Conservation (phyloP, 1,139 yeast genomes). For the Debaryomyces psychrophilus region DNA sequence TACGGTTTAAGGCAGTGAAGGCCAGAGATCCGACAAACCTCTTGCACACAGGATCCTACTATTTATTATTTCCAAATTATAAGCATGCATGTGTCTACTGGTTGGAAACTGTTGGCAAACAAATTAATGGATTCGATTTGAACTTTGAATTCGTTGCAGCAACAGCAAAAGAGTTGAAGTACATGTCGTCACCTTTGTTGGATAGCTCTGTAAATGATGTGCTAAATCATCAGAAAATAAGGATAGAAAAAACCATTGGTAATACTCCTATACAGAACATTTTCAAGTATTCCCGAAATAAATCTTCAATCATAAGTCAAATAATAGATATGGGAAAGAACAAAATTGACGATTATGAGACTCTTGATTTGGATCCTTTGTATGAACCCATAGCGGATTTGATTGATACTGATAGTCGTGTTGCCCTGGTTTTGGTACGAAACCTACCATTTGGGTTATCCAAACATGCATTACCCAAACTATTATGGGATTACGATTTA, state of each 20-base stretch:
- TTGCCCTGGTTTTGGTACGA: conserved; percentile 34
- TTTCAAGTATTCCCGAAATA: conserved; percentile 18
- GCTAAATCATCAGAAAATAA: conserved; percentile 7
- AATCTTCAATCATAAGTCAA: conserved; percentile 12
- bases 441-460: conserved; percentile 48
- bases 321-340: conserved; percentile 9
- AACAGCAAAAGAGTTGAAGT: conserved; percentile 22
- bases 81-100: conserved; percentile 55
- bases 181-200: conserved; percentile 32
- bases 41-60: conserved; percentile 51
- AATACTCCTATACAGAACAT: conserved; percentile 16
- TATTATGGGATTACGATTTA: conserved; percentile 47
- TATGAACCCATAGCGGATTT: conserved; percentile 18
- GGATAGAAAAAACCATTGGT: conserved; percentile 4
- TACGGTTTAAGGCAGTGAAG: conserved; percentile 43
- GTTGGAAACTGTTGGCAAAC: conserved; percentile 50
- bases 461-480: conserved; percentile 31
- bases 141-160: conserved; percentile 45
- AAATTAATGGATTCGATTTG: conserved; percentile 54
- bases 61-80: conserved; percentile 49
- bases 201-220: conserved; percentile 14
- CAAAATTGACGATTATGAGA: conserved; percentile 10
- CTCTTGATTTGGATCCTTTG: conserved; percentile 16
- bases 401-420: conserved; percentile 19
- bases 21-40: conserved; percentile 51